A percentile compares a stretch with the other conserved stretches of the same genome.
Evolutionary conservation across 2,329 filamentous ascomycete genomes (phyloP).

Genomic region (Cladophialophora exuberans): DNA sequence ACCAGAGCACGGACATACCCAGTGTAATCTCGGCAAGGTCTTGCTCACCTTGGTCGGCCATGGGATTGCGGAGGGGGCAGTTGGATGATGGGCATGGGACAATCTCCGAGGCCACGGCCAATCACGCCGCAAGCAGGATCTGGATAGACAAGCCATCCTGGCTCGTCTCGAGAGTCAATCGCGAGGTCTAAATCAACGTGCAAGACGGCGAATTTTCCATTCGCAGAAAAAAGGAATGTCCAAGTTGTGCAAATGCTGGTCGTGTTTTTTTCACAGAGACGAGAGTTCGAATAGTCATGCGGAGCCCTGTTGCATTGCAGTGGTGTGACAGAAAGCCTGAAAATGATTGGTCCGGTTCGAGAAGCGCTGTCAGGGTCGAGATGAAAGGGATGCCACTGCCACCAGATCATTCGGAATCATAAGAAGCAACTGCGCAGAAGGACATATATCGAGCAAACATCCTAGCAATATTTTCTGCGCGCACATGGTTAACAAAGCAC

Average conservation of each 20-base stretch:
- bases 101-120: conserved; percentile 5
- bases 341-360: neutral
- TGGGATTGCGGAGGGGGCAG: neutral
- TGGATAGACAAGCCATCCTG: neutral
- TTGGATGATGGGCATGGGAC: conserved; percentile 7
- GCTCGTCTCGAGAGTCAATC: conserved; percentile 1
- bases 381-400: no score
- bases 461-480: neutral
- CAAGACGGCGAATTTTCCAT: conserved; percentile 2
- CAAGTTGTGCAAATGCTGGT: no score
- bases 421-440: no score
- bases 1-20: neutral
- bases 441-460: neutral
- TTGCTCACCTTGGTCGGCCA: conserved; percentile 1
- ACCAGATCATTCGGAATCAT: no score
- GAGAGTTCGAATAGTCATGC: neutral
- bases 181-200: conserved; percentile 17
- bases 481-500: no score
- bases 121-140: conserved; percentile 1
- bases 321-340: neutral
- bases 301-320: neutral
- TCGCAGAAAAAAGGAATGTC: conserved; percentile 9
- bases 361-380: no score
- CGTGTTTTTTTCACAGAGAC: no score
- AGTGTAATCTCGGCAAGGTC: neutral